Evolutionary conservation across 1,284 basidiomycete species (phyloP).

Genomic region (Ustilago crameri): DNA sequence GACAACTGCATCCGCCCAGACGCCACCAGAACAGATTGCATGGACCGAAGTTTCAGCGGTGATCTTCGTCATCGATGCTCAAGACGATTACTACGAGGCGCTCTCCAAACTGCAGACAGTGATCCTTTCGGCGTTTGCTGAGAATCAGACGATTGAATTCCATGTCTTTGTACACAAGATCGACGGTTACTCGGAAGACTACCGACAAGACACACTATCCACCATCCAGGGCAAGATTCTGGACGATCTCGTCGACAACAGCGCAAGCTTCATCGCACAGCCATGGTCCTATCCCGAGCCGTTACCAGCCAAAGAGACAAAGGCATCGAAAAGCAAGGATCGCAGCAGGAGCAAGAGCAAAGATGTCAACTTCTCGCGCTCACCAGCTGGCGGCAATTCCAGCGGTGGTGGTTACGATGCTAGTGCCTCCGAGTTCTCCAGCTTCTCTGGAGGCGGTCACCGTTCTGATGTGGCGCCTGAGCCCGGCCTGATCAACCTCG

Average conservation of each 20-base stretch:
- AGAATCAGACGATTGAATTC: slow-evolving; percentile 82
- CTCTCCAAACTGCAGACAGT: slow-evolving; percentile 75
- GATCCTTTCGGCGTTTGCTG: slow-evolving; percentile 71
- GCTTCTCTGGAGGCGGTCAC: slow-evolving; percentile 42
- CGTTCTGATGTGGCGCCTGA: slow-evolving; percentile 38
- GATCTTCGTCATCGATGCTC: slow-evolving; percentile 96
- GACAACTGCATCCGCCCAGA: slow-evolving; percentile 1
- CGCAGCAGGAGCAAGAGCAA: slow-evolving; percentile 45
- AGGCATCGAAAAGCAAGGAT: slow-evolving; percentile 29
- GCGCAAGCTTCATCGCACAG: slow-evolving; percentile 48
- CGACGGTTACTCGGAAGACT: slow-evolving; percentile 90
- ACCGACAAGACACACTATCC: slow-evolving; percentile 74
- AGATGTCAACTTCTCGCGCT: slow-evolving; percentile 35
- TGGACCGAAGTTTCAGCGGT: slow-evolving; percentile 70
- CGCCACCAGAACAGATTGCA: slow-evolving; percentile 22
- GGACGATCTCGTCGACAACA: slow-evolving; percentile 61
- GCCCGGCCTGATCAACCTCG: slow-evolving; percentile 53
- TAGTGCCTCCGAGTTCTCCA: slow-evolving; percentile 52
- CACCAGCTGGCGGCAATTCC: slow-evolving; percentile 35
- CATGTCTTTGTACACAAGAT: slow-evolving; percentile 98
- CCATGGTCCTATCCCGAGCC: slow-evolving; percentile 49
- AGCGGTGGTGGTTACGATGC: slow-evolving; percentile 49
- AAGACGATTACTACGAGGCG: slow-evolving; percentile 75
- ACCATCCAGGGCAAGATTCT: slow-evolving; percentile 63
- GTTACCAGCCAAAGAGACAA: slow-evolving; percentile 16